A percentile compares a stretch with the other conserved stretches of the same genome.
Evolutionary conservation across 2,329 filamentous ascomycete genomes (phyloP).

Genomic region (Teratosphaeria destructans): DNA sequence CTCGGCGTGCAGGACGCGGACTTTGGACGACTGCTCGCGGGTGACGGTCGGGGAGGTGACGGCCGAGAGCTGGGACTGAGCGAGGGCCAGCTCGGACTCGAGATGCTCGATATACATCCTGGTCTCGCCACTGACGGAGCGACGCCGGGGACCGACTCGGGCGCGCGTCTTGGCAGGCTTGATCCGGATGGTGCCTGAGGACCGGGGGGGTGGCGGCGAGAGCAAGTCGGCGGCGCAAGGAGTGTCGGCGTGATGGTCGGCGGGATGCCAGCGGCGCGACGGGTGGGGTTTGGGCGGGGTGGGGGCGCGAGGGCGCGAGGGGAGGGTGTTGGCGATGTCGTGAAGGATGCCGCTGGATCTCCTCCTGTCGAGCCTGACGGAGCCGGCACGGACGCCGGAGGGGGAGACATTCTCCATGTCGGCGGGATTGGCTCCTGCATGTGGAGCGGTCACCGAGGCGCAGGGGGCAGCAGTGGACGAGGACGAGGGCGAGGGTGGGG

Average conservation of each 20-base stretch:
- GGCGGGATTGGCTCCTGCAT: background rate
- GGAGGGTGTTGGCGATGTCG: constrained; percentile 19
- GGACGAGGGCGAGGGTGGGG: constrained; percentile 17
- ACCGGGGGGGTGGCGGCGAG: constrained; percentile 7
- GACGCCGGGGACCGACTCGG: constrained; percentile 16
- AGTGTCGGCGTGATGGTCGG: constrained; percentile 8
- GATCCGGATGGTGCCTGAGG: constrained; percentile 7
- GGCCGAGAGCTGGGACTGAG: constrained; percentile 30
- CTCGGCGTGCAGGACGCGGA: constrained; percentile 27
- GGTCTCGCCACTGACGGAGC: constrained; percentile 31
- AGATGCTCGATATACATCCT: constrained; percentile 41
- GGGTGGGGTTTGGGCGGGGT: background rate
- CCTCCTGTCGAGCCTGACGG: constrained; percentile 12
- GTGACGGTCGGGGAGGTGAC: constrained; percentile 30
- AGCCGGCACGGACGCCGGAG: constrained; percentile 1
- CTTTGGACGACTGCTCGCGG: constrained; percentile 26
- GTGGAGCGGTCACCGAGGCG: too few species aligned
- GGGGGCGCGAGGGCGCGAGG: background rate
- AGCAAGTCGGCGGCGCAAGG: constrained; percentile 2
- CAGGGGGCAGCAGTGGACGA: too few species aligned
- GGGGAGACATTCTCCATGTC: constrained; percentile 10
- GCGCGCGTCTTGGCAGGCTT: constrained; percentile 10
- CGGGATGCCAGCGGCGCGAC: constrained; percentile 5
- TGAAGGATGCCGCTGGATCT: constrained; percentile 15
- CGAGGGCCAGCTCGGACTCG: constrained; percentile 34